These are phyloP conservation scores for Diaporthe destruens DNA, from an alignment of 2,329 filamentous ascomycete species.

Conservation along the genomic window DNA sequence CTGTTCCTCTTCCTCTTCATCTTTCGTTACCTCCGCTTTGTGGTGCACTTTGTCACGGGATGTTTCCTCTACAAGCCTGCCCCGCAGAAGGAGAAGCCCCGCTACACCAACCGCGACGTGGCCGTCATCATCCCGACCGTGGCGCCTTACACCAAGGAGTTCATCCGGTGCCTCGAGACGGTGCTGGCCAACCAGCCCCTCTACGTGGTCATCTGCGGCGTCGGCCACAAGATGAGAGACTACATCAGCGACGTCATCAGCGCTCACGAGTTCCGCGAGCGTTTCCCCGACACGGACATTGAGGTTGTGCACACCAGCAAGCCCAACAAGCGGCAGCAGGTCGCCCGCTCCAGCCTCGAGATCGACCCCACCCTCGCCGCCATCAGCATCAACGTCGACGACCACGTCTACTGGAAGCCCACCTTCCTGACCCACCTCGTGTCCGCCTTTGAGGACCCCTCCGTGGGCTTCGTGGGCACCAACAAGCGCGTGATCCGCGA, in stretches of 20 bases:
- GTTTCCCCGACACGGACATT: constrained; percentile 41
- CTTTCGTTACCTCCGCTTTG: constrained; percentile 61
- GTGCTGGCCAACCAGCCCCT: constrained; percentile 55
- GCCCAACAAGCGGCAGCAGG: constrained; percentile 64
- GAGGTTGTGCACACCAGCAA: constrained; percentile 51
- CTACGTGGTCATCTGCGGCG: constrained; percentile 59
- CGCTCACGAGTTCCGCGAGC: constrained; percentile 14
- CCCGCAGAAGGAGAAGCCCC: constrained; percentile 46
- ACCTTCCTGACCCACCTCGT: constrained; percentile 58
- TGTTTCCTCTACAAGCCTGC: constrained; percentile 57
- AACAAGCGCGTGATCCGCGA: constrained; percentile 65
- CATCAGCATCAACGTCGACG: constrained; percentile 63
- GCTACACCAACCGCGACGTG: constrained; percentile 54
- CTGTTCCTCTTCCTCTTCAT: constrained; percentile 54
- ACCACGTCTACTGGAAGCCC: constrained; percentile 64
- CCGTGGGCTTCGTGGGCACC: constrained; percentile 68
- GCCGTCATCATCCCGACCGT: constrained; percentile 67
- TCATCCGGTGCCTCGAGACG: constrained; percentile 56
- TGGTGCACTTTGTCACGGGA: constrained; percentile 55
- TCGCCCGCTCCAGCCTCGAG: constrained; percentile 51
- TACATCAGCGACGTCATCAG: constrained; percentile 42
- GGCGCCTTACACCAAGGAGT: constrained; percentile 56
- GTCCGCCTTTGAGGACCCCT: constrained; percentile 57
- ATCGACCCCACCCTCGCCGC: constrained; percentile 53
- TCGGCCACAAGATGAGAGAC: constrained; percentile 49